Evolutionary conservation across 352 stramenopile species (phyloP), one percentile per base, ranked within the genome.

Genomic region (Pythium scleroteichum): DNA sequence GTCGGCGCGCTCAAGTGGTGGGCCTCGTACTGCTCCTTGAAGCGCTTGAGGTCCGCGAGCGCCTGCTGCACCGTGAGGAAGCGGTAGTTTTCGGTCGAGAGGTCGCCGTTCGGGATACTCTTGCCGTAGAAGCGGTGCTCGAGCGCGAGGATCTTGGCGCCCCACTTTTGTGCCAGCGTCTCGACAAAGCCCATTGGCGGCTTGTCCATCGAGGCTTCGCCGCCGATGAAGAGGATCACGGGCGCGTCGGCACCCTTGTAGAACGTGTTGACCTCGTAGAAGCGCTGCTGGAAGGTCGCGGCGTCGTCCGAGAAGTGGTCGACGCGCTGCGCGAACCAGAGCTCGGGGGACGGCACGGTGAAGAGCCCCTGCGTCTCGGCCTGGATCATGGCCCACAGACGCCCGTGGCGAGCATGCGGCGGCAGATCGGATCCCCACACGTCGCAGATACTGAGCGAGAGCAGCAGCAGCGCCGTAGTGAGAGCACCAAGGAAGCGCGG

Each of bases 71-170:
- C 85, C 12, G 75, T 91, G 48, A 96, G 69, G 39, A 80, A 90
- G 8, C 68, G 65, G 62, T 92, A 86, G 65, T 94, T 93, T 5
- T 71, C 60, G 0, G 78, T 91, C 46, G 81, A 86, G 26, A 95
- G 62, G 59, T 89, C 79, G 24, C 71, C 69, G 26, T 89, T 88
- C n/a, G 88, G 87, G 16, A 93, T 66, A 57, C 81, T 93, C 62
- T 93, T 80, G 24, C 88, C 88, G 51, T 96, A 96, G 46, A 94
- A 96, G 14, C 88, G 80, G 60, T 96, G 88, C 58, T 96, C 88
- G 14, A 96, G 69, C 39, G 88, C 82, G 53, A 96, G 53, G 53
- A 95, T 81, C 76, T 93, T 93, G 58, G 85, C 88, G 14, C 75
- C 77, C 61, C 90, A 87, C 17, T 81, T 73, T 68, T 94, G 69